Evolutionary conservation across 192 early-diverging fungal genomes (phyloP), one percentile per base, ranked within the genome.

Genomic region (Gryganskiella cystojenkinii): DNA sequence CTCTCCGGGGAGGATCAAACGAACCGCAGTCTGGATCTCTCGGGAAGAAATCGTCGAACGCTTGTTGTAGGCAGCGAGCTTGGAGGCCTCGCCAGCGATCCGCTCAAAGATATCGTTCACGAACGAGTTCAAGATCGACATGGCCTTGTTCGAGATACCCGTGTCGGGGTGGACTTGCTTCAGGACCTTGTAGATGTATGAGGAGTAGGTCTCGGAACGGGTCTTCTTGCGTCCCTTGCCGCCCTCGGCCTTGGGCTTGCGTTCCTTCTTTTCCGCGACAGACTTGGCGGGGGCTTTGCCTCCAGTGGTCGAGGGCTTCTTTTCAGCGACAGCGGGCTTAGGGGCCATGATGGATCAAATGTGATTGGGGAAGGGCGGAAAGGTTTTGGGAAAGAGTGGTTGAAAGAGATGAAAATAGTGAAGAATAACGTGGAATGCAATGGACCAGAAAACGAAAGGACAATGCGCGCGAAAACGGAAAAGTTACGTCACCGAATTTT

Each of bases 31-130:
- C 82, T 97, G 95, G 74, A 98, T 95, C 85, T 98, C 96, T 70
- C 96, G 91, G 43, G 95, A 96, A 43, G 92, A 92, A 84, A 98
- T 98, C 71, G 96, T 97, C 59, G 94, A 94, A 60, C 91, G 87
- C 91, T 98, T 97, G 93, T 95, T 97, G 90, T 96, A 95, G 43
- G 92, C 81, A 45, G 95, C 94, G 14, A 95, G 87, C 87, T 93
- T 91, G 79, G 91, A 91, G 44, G 92, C 91, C 81, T 92, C 91
- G 44, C 81, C 76, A 61, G 96, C 95, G 59, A 96, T 95, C 72
- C 95, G 93, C 86, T 96, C 96, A 81, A 96, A 98, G 82, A 98
- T 98, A 85, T 96, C 96, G 85, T 96, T 93, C 62, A 97, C 95
- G 80, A 96, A 97, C 42, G 94, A 96, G 93, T 97, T 96, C 80